Evolutionary conservation across 1,139 yeast genomes (phyloP).

Genomic region (Arxiozyma bovina): DNA sequence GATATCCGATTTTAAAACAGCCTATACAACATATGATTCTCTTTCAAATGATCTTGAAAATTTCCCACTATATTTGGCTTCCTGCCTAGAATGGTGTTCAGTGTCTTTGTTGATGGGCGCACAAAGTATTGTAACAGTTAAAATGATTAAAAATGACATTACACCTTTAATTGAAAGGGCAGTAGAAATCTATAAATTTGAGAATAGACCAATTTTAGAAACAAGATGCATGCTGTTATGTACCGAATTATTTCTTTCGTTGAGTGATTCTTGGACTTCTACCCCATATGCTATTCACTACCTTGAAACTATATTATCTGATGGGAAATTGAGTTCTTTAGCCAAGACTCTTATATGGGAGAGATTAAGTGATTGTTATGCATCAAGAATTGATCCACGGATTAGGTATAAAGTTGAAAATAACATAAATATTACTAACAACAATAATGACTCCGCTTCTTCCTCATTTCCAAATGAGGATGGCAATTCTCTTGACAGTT

Average conservation of each 20-base stretch:
- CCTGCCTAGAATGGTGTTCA: conserved; percentile 81
- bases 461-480: conserved; percentile 4
- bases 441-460: not conserved
- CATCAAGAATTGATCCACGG: conserved; percentile 26
- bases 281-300: conserved; percentile 35
- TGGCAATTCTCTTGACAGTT: conserved; percentile 7
- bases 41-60: conserved; percentile 63
- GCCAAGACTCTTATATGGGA: conserved; percentile 41
- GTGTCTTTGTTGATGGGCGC: conserved; percentile 64
- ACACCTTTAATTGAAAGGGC: conserved; percentile 45
- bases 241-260: conserved; percentile 33
- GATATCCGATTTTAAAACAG: conserved; percentile 77
- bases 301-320: conserved; percentile 33
- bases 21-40: conserved; percentile 76
- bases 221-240: conserved; percentile 33
- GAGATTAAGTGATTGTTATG: conserved; percentile 39
- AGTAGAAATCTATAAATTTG: conserved; percentile 31
- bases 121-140: conserved; percentile 51
- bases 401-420: conserved; percentile 18
- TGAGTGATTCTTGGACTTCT: conserved; percentile 36
- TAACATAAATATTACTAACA: not conserved
- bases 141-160: conserved; percentile 52
- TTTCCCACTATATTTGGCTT: conserved; percentile 50
- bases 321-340: conserved; percentile 26
- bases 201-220: conserved; percentile 34